Conservation (phyloP, 1,139 yeast species). For the Blastobotrys indianensis region DNA sequence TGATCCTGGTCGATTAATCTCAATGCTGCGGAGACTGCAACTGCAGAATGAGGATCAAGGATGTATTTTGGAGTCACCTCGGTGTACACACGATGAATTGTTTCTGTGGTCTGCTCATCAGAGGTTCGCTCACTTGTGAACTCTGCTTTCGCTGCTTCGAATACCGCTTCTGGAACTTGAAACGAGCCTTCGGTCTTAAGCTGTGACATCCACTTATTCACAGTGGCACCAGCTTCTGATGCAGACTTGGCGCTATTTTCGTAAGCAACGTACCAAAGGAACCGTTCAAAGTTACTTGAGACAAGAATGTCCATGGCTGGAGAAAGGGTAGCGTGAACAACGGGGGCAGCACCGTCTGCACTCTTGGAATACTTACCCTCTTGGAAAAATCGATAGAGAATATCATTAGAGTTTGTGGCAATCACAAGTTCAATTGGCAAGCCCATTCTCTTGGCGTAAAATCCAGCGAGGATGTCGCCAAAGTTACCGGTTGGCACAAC, state of each 20-base stretch:
- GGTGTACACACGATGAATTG: constrained; percentile 66
- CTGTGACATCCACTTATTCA: constrained; percentile 72
- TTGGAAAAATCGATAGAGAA: constrained; percentile 84
- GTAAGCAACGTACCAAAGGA: constrained; percentile 88
- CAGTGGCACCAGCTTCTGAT: constrained; percentile 65
- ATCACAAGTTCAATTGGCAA: constrained; percentile 81
- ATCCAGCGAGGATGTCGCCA: constrained; percentile 97
- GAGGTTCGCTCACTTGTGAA: constrained; percentile 78
- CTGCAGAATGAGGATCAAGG: constrained; percentile 94
- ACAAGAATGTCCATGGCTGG: constrained; percentile 99
- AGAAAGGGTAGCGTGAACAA: constrained; percentile 82
- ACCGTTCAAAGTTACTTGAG: constrained; percentile 92
- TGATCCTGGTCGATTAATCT: constrained; percentile 50
- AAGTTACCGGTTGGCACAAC: constrained; percentile 98
- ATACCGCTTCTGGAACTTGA: constrained; percentile 57
- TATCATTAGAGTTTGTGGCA: constrained; percentile 94
- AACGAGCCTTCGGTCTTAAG: constrained; percentile 75
- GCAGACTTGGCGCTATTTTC: constrained; percentile 55
- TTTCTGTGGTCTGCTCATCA: constrained; percentile 66
- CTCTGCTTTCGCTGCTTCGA: constrained; percentile 58
- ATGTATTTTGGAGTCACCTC: constrained; percentile 64
- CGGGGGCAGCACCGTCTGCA: constrained; percentile 42
- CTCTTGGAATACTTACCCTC: constrained; percentile 69
- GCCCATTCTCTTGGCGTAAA: constrained; percentile 92
- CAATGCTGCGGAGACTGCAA: constrained; percentile 78